Conservation (phyloP, 2,329 filamentous ascomycete genomes). For the Claviceps citrina region DNA sequence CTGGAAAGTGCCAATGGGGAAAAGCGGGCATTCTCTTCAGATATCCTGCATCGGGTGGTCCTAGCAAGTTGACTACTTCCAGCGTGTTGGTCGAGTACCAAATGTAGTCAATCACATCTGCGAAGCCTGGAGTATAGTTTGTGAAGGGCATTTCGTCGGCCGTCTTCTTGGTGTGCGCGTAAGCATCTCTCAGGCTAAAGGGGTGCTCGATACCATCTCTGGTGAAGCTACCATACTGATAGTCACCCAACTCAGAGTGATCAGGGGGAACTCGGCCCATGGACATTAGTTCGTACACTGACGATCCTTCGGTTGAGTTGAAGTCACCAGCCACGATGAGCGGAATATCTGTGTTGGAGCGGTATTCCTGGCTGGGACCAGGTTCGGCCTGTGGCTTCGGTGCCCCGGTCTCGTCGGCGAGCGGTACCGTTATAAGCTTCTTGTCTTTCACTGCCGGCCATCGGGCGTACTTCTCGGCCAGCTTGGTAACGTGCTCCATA, state of each 20-base stretch:
- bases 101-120: slow-evolving; percentile 87
- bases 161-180: slow-evolving; percentile 66
- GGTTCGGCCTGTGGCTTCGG: slow-evolving; percentile 44
- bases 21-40: slow-evolving; percentile 79
- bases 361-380: slow-evolving; percentile 73
- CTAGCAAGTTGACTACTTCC: slow-evolving; percentile 69
- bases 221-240: slow-evolving; percentile 87
- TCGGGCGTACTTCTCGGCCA: slow-evolving; percentile 72
- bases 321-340: slow-evolving; percentile 89
- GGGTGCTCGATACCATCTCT: slow-evolving; percentile 84
- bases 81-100: slow-evolving; percentile 91
- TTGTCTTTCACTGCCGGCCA: slow-evolving; percentile 74
- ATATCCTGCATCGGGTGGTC: slow-evolving; percentile 73
- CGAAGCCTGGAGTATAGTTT: slow-evolving; percentile 91
- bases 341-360: slow-evolving; percentile 73
- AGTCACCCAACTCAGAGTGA: slow-evolving; percentile 64
- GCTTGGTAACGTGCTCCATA: slow-evolving; percentile 78
- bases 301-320: slow-evolving; percentile 77
- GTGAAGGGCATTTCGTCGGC: slow-evolving; percentile 80
- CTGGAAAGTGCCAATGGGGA: slow-evolving; percentile 87
- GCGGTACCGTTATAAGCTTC: slow-evolving; percentile 35
- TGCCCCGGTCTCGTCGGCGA: slow-evolving; percentile 27
- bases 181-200: slow-evolving; percentile 84
- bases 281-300: slow-evolving; percentile 79
- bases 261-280: slow-evolving; percentile 63